Evolutionary conservation across 2,329 filamentous ascomycete species (phyloP).

Genomic region (Amauroascus niger): DNA sequence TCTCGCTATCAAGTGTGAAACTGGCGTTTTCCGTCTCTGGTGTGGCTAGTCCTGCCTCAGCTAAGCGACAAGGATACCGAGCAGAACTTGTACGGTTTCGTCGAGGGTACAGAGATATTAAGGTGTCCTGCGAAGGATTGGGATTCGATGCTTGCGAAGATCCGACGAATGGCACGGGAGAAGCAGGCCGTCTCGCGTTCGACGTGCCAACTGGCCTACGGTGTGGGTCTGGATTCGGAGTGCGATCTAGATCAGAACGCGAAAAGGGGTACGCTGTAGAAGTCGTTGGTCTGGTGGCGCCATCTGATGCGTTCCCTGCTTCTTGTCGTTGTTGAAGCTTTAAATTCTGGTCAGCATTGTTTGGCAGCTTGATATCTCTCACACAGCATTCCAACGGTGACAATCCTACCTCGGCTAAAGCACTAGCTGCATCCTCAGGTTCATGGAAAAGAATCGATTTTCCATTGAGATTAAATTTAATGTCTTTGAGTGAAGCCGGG

Average conservation of each 20-base stretch:
- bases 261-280: slow-evolving; percentile 16
- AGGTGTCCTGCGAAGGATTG: slow-evolving; percentile 32
- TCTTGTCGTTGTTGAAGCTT: slow-evolving; percentile 1
- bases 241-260: not conserved
- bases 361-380: not conserved
- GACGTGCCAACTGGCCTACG: slow-evolving; percentile 12
- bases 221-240: not conserved
- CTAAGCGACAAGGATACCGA: not conserved
- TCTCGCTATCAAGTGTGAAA: slow-evolving; percentile 16
- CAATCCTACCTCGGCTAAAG: slow-evolving; percentile 43
- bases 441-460: slow-evolving; percentile 54
- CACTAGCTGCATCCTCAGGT: slow-evolving; percentile 47
- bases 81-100: slow-evolving; percentile 18
- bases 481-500: slow-evolving; percentile 64
- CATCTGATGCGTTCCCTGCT: not conserved
- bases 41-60: slow-evolving; percentile 32
- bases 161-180: slow-evolving; percentile 47
- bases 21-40: slow-evolving; percentile 32
- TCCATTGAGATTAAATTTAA: slow-evolving; percentile 62
- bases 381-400: not conserved
- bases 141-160: slow-evolving; percentile 40
- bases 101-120: slow-evolving; percentile 37
- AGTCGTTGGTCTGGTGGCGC: slow-evolving; percentile 15
- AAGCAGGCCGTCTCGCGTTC: slow-evolving; percentile 39
- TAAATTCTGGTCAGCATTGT: not conserved